Evolutionary conservation across 2,329 filamentous ascomycete species (phyloP).

Genomic region (Diaporthe australafricana): DNA sequence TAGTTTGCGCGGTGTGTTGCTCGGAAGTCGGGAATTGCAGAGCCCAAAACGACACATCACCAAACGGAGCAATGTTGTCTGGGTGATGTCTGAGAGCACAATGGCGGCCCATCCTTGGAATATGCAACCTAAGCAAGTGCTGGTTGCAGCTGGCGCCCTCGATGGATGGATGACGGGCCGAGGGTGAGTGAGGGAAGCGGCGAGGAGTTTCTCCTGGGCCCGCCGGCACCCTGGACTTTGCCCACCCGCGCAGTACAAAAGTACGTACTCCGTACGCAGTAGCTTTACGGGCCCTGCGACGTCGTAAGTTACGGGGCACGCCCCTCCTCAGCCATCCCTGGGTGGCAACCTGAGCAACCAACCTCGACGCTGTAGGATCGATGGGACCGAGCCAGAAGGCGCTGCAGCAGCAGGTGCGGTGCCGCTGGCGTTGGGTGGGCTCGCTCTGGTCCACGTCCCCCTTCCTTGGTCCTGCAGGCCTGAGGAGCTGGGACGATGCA

Average conservation of each 20-base stretch:
- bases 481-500: conserved; percentile 27
- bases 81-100: conserved; percentile 28
- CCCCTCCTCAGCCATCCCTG: conserved; percentile 19
- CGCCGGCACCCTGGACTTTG: conserved; percentile 26
- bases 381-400: conserved; percentile 12
- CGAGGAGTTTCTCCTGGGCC: conserved; percentile 27
- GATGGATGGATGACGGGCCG: conserved; percentile 26
- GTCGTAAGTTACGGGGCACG: conserved; percentile 36
- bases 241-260: conserved; percentile 3
- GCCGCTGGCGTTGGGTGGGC: conserved; percentile 4
- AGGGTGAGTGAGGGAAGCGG: conserved; percentile 29
- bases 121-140: conserved; percentile 26
- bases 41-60: conserved; percentile 19
- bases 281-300: conserved; percentile 27
- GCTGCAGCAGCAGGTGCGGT: conserved; percentile 26
- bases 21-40: conserved; percentile 19
- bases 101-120: conserved; percentile 13
- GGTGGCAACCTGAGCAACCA: conserved; percentile 31
- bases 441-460: conserved; percentile 22
- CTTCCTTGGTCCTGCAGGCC: conserved; percentile 23
- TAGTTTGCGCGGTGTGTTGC: conserved; percentile 4
- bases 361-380: conserved; percentile 23
- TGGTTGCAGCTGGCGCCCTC: conserved; percentile 21
- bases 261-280: conserved; percentile 27
- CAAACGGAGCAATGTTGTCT: conserved; percentile 21